Conservation (phyloP, 2,329 filamentous ascomycete species). For the Pseudogymnoascus sp. region DNA sequence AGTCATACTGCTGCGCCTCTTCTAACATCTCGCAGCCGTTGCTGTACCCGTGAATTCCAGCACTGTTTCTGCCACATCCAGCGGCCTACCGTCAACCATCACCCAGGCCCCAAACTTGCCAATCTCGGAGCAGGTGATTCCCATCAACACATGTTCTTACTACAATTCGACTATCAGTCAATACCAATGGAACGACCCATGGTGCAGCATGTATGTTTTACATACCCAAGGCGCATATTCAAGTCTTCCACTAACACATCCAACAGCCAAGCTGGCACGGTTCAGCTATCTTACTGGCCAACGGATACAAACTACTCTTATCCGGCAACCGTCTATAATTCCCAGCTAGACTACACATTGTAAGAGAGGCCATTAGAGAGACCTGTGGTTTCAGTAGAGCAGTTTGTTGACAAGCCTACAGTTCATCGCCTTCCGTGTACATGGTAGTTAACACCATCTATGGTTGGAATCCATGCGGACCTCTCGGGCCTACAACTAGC, state of each 20-base stretch:
- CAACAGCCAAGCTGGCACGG: conserved; percentile 26
- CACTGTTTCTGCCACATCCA: not conserved
- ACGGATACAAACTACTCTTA: conserved; percentile 28
- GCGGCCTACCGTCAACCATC: not conserved
- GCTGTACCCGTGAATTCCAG: not conserved
- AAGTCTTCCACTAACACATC: not conserved
- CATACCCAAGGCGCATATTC: not conserved
- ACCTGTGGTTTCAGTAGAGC: not conserved
- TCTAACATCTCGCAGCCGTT: not conserved
- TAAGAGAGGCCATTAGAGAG: conserved; percentile 16
- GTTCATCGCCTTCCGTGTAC: conserved; percentile 35
- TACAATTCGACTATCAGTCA: not conserved
- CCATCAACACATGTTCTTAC: not conserved
- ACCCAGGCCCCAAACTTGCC: not conserved
- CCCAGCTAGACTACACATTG: conserved; percentile 29
- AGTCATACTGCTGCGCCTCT: not conserved
- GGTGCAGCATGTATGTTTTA: not conserved
- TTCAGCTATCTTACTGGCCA: conserved; percentile 32
- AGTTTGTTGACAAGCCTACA: conserved; percentile 14
- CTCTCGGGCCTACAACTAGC: conserved; percentile 27
- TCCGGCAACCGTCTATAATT: conserved; percentile 29
- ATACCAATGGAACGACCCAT: not conserved
- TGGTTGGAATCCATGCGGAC: conserved; percentile 28
- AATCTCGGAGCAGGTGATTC: not conserved
- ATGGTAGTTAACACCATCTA: conserved; percentile 31